Evolutionary conservation across 805 yeast genomes (phyloP), one percentile per base, ranked within the genome.

Genomic region (Candida vaughaniae): DNA sequence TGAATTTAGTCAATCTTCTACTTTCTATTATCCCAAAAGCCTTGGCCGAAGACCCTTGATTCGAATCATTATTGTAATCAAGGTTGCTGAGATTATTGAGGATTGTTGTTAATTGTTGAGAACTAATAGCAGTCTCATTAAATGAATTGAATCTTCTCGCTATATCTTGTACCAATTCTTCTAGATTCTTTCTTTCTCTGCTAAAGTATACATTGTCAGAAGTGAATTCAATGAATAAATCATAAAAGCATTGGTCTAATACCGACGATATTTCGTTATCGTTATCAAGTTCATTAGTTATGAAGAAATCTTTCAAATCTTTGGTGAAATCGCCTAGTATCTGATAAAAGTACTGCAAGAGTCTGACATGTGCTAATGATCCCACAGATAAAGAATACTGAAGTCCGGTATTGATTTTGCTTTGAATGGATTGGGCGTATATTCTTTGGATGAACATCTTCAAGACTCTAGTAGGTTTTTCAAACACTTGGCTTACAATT

Each of bases 171-270:
- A 79, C 68, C 28, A 75, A 57, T 20, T 71, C 76, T 34, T 80
- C 83, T 25, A 90, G 62, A 46, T 77, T 78, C 44, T 78, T 79
- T 60, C 77, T 83, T 53, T 89, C 97, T 26, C 74, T 51, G 26
- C 69, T 79, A 51, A 90, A 81, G 59, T 88, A 90, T 32, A 73
- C 69, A 41, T 77, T 76, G 40, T 83, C 86, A 19, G 74, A 73
- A 18, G 85, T 62, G 52, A 79, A 85, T 32, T 82, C 81, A 14
- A 77, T 70, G 56, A 91, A 91, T 12, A 87, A 60, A 47, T 85
- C 95, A n/a, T 75, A 72, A 52, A 71, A 78, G 41, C 79, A 73
- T 49, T 82, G 88, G 46, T 90, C 95, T 25, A 91, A 62, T 3
- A 82, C 73, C 1, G 51, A 30, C 3, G 63, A 57, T 28, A 77